Conservation (phyloP, 352 stramenopile species). For the Globisporangium orthogonon region DNA sequence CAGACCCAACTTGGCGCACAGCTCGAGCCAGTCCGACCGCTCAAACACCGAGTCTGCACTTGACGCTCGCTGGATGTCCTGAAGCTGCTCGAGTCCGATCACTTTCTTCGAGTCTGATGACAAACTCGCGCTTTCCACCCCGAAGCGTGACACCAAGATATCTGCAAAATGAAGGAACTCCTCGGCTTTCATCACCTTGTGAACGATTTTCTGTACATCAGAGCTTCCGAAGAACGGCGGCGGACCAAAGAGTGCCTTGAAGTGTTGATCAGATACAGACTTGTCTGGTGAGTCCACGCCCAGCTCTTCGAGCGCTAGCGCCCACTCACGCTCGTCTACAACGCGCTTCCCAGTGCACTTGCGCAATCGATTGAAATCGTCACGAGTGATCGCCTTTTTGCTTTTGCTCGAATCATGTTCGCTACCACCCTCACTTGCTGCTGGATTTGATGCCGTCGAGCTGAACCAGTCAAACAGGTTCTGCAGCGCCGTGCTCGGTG, state of each 20-base stretch:
- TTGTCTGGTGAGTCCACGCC: conserved; percentile 9
- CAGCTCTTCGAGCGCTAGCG: conserved; percentile 32
- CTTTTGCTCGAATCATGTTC: background rate
- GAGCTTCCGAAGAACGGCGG: conserved; percentile 46
- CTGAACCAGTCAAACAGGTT: conserved; percentile 39
- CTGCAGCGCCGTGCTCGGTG: conserved; percentile 29
- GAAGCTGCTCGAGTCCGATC: conserved; percentile 29
- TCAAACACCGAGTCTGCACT: conserved; percentile 21
- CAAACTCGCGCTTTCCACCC: conserved; percentile 4
- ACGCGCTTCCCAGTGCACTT: conserved; percentile 24
- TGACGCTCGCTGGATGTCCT: conserved; percentile 24
- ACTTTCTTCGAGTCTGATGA: conserved; percentile 11
- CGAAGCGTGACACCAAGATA: conserved; percentile 33
- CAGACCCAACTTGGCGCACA: conserved; percentile 23
- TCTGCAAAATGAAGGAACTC: conserved; percentile 37
- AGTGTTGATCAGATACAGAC: conserved; percentile 24
- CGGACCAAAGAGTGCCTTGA: conserved; percentile 51
- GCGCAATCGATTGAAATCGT: conserved; percentile 38
- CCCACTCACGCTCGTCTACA: conserved; percentile 27
- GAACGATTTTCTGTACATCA: conserved; percentile 31
- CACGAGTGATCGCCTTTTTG: conserved; percentile 5
- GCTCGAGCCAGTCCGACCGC: conserved; percentile 24
- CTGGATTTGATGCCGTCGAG: background rate
- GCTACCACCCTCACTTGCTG: background rate
- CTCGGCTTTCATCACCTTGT: conserved; percentile 33